Evolutionary conservation across 768 basidiomycete genomes (phyloP).

Genomic region (Tricholoma saponaceum): DNA sequence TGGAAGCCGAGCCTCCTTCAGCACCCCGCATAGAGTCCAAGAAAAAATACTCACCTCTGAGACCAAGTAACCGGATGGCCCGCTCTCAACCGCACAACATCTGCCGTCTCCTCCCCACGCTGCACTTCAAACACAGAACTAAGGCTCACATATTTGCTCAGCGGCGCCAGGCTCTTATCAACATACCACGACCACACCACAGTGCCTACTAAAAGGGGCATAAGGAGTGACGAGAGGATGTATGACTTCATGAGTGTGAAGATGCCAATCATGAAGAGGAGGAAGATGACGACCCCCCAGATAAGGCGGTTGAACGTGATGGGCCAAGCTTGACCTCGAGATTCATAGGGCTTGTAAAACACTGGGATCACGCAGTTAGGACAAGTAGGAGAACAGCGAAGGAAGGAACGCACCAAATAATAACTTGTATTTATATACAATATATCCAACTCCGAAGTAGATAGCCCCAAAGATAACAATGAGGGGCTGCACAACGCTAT

Average conservation of each 20-base stretch:
- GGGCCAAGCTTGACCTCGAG: conserved; percentile 96
- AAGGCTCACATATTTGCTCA: conserved; percentile 81
- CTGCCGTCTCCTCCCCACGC: conserved; percentile 81
- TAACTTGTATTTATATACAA: conserved; percentile 98
- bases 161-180: conserved; percentile 57
- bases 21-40: not conserved
- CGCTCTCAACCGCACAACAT: conserved; percentile 66
- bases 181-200: conserved; percentile 80
- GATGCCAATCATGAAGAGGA: conserved; percentile 95
- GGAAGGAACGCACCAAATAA: conserved; percentile 73
- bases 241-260: conserved; percentile 62
- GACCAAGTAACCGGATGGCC: conserved; percentile 88
- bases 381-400: not conserved
- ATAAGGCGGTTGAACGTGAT: conserved; percentile 90
- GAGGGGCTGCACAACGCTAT: conserved; percentile 93
- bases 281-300: conserved; percentile 90
- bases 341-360: conserved; percentile 98
- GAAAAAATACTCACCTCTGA: conserved; percentile 58
- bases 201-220: conserved; percentile 74
- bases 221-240: conserved; percentile 51
- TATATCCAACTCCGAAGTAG: conserved; percentile 94
- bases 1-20: conserved; percentile 21
- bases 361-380: conserved; percentile 42
- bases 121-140: conserved; percentile 88
- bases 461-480: conserved; percentile 93